A percentile compares a stretch with the other conserved stretches of the same genome.
Evolutionary conservation across 345 rosid species (phyloP).

Genomic region (Eutrema japonicum): DNA sequence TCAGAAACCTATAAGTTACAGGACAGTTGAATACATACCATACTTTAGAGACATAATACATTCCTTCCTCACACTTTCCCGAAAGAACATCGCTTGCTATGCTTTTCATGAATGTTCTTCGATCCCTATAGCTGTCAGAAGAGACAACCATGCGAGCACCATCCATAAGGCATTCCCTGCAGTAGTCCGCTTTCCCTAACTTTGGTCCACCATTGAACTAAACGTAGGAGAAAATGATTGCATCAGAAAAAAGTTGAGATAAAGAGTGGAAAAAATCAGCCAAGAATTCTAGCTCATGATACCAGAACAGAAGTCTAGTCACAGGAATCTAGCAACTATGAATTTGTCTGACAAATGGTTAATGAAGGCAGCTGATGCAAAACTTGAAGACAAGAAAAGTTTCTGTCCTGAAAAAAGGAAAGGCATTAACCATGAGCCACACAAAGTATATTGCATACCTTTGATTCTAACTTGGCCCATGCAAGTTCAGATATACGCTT

Average conservation of each 20-base stretch:
- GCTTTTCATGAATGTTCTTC: conserved; percentile 76
- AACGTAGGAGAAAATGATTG: conserved; percentile 23
- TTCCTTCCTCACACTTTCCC: conserved; percentile 72
- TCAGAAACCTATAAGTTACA: conserved; percentile 17
- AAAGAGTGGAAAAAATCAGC: conserved; percentile 16
- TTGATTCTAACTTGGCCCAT: conserved; percentile 71
- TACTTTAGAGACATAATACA: conserved; percentile 70
- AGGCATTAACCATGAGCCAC: conserved; percentile 25
- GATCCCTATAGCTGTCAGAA: conserved; percentile 92
- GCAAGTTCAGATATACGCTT: conserved; percentile 80
- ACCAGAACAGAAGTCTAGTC: conserved; percentile 17
- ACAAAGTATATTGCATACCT: conserved; percentile 52
- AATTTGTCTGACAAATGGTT: conserved; percentile 20
- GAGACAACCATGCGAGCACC: conserved; percentile 67
- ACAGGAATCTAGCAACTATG: conserved; percentile 17
- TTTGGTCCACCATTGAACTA: conserved; percentile 86
- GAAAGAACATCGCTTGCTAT: conserved; percentile 65
- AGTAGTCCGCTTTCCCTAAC: conserved; percentile 69
- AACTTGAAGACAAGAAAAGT: conserved; percentile 16
- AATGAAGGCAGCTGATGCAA: conserved; percentile 28
- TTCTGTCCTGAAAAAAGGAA: conserved; percentile 20
- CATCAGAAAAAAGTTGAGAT: conserved; percentile 36
- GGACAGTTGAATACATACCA: conserved; percentile 61
- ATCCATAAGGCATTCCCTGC: conserved; percentile 79
- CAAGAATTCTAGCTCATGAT: conserved; percentile 21